Evolutionary conservation across 225 moss, liverwort and hornwort genomes (phyloP).

Genomic region (Anthoceros angustus): DNA sequence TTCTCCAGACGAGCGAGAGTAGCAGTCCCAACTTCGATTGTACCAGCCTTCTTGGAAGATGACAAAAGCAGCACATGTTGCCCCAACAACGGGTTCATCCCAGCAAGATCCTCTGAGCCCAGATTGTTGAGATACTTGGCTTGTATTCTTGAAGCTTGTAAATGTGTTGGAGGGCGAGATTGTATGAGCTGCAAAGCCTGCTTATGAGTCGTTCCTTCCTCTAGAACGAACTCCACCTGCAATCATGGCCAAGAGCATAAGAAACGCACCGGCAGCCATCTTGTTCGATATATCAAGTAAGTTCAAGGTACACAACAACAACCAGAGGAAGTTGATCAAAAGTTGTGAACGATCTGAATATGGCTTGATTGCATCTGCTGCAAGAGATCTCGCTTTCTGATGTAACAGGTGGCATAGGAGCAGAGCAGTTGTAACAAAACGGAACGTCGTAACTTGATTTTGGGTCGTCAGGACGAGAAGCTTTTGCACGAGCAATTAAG

Average conservation of each 20-base stretch:
- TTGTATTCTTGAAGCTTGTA: constrained; percentile 7
- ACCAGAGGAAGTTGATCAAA: constrained; percentile 82
- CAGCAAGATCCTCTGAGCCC: constrained; percentile 28
- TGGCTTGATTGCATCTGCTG: constrained; percentile 50
- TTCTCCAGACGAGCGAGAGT: constrained; percentile 39
- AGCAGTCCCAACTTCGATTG: constrained; percentile 31
- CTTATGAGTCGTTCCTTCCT: constrained; percentile 35
- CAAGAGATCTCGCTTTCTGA: constrained; percentile 37
- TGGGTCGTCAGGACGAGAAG: constrained; percentile 20
- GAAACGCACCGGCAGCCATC: not conserved
- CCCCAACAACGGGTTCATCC: constrained; percentile 24
- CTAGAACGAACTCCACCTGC: constrained; percentile 66
- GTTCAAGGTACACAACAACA: constrained; percentile 1
- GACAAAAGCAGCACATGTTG: constrained; percentile 16
- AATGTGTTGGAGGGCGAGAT: constrained; percentile 8
- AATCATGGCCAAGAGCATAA: not conserved
- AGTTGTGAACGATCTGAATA: constrained; percentile 75
- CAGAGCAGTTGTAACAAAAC: constrained; percentile 60
- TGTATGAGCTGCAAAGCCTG: constrained; percentile 36
- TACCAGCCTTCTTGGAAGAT: constrained; percentile 15
- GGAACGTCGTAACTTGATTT: constrained; percentile 41
- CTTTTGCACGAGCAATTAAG: constrained; percentile 46
- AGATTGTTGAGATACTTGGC: constrained; percentile 6
- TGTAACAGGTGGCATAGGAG: constrained; percentile 40
- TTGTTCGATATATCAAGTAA: not conserved